These are phyloP conservation scores for Neurospora cerealis DNA, from an alignment of 495 filamentous ascomycete species.

Conservation along the genomic window DNA sequence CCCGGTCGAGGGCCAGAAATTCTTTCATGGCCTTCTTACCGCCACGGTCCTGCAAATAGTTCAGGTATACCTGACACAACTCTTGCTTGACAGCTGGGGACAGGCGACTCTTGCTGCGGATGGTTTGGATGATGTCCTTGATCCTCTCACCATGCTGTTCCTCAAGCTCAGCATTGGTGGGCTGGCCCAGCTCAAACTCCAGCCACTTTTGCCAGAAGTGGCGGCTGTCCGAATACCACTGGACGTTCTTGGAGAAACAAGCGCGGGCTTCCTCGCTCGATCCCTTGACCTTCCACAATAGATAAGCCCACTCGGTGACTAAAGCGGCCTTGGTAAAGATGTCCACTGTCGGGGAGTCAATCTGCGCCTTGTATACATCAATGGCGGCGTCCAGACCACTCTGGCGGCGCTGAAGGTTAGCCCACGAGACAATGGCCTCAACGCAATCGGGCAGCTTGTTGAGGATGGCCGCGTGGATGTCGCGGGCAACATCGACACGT, in stretches of 20 bases:
- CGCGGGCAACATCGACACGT: conserved; percentile 65
- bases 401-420: conserved; percentile 80
- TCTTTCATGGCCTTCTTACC: conserved; percentile 78
- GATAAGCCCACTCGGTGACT: conserved; percentile 78
- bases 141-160: conserved; percentile 58
- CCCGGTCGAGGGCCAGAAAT: conserved; percentile 72
- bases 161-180: conserved; percentile 58
- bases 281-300: conserved; percentile 88
- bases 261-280: conserved; percentile 74
- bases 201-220: conserved; percentile 90
- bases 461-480: conserved; percentile 76
- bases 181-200: conserved; percentile 81
- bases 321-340: conserved; percentile 78
- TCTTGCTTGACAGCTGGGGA: conserved; percentile 60
- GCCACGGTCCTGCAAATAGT: conserved; percentile 76
- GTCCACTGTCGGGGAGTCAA: conserved; percentile 60
- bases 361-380: conserved; percentile 68
- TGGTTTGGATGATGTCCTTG: conserved; percentile 68
- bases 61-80: conserved; percentile 68
- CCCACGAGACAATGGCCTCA: conserved; percentile 79
- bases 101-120: conserved; percentile 66
- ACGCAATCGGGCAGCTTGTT: conserved; percentile 57
- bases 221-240: conserved; percentile 79
- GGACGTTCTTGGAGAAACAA: conserved; percentile 72
- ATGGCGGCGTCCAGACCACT: conserved; percentile 81